phyloP scores from a whole-genome alignment of 306 rosid species.

The Psophocarpus tetragonolobus region DNA sequence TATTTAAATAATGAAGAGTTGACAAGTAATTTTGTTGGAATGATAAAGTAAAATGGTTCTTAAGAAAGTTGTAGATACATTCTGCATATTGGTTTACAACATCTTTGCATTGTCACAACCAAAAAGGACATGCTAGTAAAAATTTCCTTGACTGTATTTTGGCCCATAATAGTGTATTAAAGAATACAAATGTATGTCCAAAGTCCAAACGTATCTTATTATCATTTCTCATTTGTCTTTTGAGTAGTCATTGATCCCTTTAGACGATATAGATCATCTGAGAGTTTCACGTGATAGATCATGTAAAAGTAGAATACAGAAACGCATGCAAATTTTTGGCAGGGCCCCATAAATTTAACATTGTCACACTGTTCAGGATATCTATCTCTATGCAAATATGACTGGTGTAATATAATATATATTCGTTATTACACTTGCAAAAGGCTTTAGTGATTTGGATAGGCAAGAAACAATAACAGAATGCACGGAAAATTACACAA shows the following conservation, averaged over 20 bases:
- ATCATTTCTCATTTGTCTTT: too few species aligned
- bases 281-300: neutral
- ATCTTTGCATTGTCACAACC: too few species aligned
- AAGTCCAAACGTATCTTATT: too few species aligned
- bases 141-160: too few species aligned
- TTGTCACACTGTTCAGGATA: neutral
- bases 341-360: neutral
- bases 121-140: too few species aligned
- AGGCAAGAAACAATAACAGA: constrained; percentile 12
- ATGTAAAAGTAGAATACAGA: neutral
- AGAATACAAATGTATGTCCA: too few species aligned
- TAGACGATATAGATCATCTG: too few species aligned
- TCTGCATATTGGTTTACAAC: too few species aligned
- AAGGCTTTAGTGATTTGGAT: neutral
- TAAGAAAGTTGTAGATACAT: neutral
- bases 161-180: too few species aligned
- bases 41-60: neutral
- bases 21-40: neutral
- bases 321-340: neutral
- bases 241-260: too few species aligned
- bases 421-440: neutral
- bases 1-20: neutral
- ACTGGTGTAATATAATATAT: too few species aligned
- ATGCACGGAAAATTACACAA: constrained; percentile 50
- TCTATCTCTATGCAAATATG: too few species aligned